Conservation (phyloP, 1,139 yeast species). For the Candida glucosophila region DNA sequence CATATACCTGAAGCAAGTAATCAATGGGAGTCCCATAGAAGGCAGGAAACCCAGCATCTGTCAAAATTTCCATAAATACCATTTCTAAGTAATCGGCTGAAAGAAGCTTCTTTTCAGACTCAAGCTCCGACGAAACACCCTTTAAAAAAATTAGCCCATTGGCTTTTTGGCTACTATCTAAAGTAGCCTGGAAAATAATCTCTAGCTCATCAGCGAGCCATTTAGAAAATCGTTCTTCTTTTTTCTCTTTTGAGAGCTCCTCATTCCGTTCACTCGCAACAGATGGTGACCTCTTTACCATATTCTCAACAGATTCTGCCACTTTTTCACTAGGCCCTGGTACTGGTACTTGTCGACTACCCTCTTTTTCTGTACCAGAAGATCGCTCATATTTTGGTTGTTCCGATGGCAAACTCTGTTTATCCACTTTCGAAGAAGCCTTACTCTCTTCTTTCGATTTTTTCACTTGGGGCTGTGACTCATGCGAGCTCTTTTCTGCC, state of each 20-base stretch:
- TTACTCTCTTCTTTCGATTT: not conserved
- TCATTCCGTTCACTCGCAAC: no score
- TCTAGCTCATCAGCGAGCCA: constrained; percentile 27
- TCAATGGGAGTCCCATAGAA: constrained; percentile 27
- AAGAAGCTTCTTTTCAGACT: constrained; percentile 16
- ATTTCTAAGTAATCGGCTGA: constrained; percentile 31
- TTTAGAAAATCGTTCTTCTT: constrained; percentile 14
- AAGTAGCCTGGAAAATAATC: constrained; percentile 32
- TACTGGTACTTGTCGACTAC: constrained; percentile 3
- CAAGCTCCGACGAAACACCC: constrained; percentile 30
- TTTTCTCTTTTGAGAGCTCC: not conserved
- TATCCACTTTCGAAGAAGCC: not conserved
- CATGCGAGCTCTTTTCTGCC: not conserved
- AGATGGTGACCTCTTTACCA: no score
- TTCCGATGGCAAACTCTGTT: not conserved
- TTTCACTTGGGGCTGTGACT: no score
- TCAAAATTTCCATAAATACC: constrained; percentile 44
- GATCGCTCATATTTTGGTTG: not conserved
- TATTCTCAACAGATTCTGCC: constrained; percentile 3
- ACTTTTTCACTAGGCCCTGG: constrained; percentile 1
- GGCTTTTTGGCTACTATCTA: constrained; percentile 5
- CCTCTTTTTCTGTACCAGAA: not conserved
- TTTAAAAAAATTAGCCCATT: constrained; percentile 14
- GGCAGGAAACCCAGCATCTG: constrained; percentile 40
- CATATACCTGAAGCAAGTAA: constrained; percentile 40